phyloP scores from a whole-genome alignment of 2,329 filamentous ascomycete species.

The Coniochaeta prunicola region DNA sequence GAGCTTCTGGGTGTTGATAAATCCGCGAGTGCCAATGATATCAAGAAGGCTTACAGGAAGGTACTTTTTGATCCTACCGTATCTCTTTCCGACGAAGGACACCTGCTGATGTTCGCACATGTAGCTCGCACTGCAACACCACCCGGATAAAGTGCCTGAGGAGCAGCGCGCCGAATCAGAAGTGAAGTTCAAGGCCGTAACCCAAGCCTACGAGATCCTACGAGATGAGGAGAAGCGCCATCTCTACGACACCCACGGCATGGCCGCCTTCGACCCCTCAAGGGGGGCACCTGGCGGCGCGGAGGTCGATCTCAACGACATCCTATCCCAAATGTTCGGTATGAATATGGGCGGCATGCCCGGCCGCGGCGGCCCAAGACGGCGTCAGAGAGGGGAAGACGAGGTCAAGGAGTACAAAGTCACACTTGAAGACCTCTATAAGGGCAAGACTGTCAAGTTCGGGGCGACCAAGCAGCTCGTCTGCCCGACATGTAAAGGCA shows the following conservation, averaged over 20 bases:
- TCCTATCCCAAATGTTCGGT: conserved; percentile 87
- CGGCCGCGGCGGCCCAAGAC: conserved; percentile 46
- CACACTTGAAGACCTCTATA: conserved; percentile 90
- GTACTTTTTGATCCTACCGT: conserved; percentile 34
- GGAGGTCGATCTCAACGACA: conserved; percentile 85
- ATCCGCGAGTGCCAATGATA: conserved; percentile 66
- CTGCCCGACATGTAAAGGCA: conserved; percentile 80
- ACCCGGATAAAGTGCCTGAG: conserved; percentile 93
- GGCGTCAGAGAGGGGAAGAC: conserved; percentile 65
- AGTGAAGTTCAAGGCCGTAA: conserved; percentile 84
- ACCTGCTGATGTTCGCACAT: neutral
- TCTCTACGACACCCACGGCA: conserved; percentile 89
- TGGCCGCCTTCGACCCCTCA: conserved; percentile 85
- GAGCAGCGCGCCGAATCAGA: conserved; percentile 80
- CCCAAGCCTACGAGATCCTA: conserved; percentile 95
- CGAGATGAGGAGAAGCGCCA: conserved; percentile 90
- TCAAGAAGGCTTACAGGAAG: conserved; percentile 96
- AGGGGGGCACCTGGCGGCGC: conserved; percentile 56
- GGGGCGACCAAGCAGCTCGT: conserved; percentile 90
- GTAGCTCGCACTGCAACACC: conserved; percentile 77
- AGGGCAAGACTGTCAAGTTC: conserved; percentile 97
- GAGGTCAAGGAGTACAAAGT: conserved; percentile 92
- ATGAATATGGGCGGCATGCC: conserved; percentile 51
- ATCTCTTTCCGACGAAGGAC: neutral
- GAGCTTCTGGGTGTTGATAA: conserved; percentile 73